Evolutionary conservation across 345 rosid species (phyloP), one percentile per base, ranked within the genome.

Genomic region (Hibiscus tridactylites): DNA sequence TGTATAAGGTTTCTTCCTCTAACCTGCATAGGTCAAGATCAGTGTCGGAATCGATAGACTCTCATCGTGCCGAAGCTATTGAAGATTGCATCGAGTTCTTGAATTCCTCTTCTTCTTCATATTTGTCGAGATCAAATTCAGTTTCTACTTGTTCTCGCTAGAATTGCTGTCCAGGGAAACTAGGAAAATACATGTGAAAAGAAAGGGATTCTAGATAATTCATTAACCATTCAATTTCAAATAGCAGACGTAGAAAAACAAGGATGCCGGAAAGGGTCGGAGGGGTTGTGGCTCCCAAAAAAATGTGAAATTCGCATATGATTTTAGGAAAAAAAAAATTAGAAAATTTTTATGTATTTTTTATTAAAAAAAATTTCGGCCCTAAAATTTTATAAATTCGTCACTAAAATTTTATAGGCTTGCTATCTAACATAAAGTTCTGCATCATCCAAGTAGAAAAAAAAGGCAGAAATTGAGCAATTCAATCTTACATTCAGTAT

Each of bases 71-170:
- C 53, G 96, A 94, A 81, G 97, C 93, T 46, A 83, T 94, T 6
- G 91, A 90, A 76, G 97, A 94, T 65, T 94, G 98, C 79, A 94
- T 94, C 67, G 85, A 88, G 85, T 94, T 91, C 87, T 81, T 91
- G 73, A 94, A 94, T 64, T 86, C 24, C 24, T 21, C 89, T 76
- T 89, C 91, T 76, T 89, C 91, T n/a, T 86, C 87, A 53, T 85
- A 91, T 47, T 57, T 90, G 80, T 84, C 80, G 10, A 82, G 95
- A 77, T 88, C 93, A 69, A 94, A 85, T 78, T 90, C 97, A 0
- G 84, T 87, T 75, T 83, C 91, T 39, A 37, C 87, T 3, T 74
- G 78, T 77, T 85, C 88, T 74, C 81, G 87, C 73, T 81, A 77
- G 76, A 50, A 19, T 28, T 31, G n/a, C 2, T 35, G 19, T 63